phyloP scores from a whole-genome alignment of 2,329 filamentous ascomycete genomes.

The Periconia macrospinosa region DNA sequence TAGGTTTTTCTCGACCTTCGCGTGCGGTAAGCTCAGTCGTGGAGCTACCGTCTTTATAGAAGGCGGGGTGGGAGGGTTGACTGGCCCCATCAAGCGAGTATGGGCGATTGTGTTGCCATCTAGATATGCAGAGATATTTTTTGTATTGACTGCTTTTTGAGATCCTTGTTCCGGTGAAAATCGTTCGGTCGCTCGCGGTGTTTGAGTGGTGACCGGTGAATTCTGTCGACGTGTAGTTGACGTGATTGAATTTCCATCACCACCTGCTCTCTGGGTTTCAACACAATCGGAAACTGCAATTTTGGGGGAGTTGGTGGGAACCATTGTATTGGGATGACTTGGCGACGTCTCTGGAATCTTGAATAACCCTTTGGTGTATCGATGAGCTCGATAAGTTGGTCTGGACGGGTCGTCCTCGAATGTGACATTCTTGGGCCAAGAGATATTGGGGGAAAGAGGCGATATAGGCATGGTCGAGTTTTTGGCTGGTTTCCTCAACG shows the following conservation, averaged over 20 bases:
- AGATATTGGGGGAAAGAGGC: not conserved
- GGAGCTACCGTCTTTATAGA: not conserved
- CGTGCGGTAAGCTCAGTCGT: conserved; percentile 12
- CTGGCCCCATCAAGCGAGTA: conserved; percentile 16
- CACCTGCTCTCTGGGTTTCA: not conserved
- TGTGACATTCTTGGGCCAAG: not conserved
- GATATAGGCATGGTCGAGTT: not conserved
- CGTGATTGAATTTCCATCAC: conserved; percentile 11
- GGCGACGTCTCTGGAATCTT: conserved; percentile 21
- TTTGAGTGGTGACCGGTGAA: conserved; percentile 17
- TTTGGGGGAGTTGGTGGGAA: not conserved
- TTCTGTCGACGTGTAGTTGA: conserved; percentile 19
- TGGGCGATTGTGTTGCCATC: conserved; percentile 11
- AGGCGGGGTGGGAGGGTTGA: conserved; percentile 17
- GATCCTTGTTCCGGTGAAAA: conserved; percentile 9
- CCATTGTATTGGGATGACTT: conserved; percentile 19
- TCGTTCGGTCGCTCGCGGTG: conserved; percentile 23
- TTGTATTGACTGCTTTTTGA: conserved; percentile 3
- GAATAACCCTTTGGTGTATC: conserved; percentile 15
- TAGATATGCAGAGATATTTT: not conserved
- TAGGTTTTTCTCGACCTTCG: conserved; percentile 18
- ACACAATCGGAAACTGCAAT: not conserved
- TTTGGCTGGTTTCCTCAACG: conserved; percentile 4
- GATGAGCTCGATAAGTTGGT: conserved; percentile 14
- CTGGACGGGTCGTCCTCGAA: conserved; percentile 27